Evolutionary conservation across 495 filamentous ascomycete genomes (phyloP), one percentile per base, ranked within the genome.

Genomic region (Clavariopsis aquatica): DNA sequence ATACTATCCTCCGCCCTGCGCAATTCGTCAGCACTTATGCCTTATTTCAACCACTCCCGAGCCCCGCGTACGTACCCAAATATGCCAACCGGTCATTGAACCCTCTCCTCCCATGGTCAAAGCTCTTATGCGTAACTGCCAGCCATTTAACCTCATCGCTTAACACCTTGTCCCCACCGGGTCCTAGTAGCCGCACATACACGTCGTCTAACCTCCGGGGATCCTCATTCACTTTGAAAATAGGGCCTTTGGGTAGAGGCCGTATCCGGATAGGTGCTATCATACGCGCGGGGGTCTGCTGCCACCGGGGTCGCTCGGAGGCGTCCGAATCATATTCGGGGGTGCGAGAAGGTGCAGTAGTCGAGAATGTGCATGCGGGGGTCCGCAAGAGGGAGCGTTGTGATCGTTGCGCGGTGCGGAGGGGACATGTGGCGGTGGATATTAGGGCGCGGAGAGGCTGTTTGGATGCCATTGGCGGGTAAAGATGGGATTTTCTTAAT

Each of bases 41-140:
- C 38, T 43, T 15, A 43, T 43, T 17, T n/a, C n/a, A n/a, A n/a
- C n/a, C n/a, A n/a, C n/a, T n/a, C n/a, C n/a, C n/a, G n/a, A 43
- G n/a, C 15, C 6, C 8, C 54, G 9, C 15, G 24, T 41, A 70
- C 85, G 70, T 84, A 96, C 94, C 94, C 38, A 96, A 79, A 66
- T 89, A 92, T n/a, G 89, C 88, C 75, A 99, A 81, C 60, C 92
- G 85, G 64, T 96, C 93, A 75, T 98, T 99, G 79, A 89, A 96
- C 12, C 92, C 92, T 79, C 92, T 86, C 72, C 91, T 81, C 52
- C 92, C 94, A 69, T 97, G 91, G 77, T 98, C 94, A 75, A 96
- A 98, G 76, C 91, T 96, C 85, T 97, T 97, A 76, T 99, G 94
- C 41, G 94, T 99, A 60, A 99, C 84, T 12, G 93, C 93, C 68